Conservation (phyloP, 768 basidiomycete species). For the Mycena epipterygia region DNA sequence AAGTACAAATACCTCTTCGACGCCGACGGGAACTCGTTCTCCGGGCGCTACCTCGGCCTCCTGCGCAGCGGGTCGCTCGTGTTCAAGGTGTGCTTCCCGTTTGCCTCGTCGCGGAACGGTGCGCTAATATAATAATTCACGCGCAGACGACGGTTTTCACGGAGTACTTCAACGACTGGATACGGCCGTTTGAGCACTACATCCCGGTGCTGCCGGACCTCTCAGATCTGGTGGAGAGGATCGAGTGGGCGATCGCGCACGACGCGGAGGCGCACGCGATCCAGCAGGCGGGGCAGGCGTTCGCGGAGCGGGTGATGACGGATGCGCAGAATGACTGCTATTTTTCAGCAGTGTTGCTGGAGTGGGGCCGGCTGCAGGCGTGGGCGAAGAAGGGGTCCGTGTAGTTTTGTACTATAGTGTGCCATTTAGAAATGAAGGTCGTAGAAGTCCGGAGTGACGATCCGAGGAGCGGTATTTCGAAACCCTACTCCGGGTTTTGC, state of each 20-base stretch:
- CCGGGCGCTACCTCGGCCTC: too few relatives aligned
- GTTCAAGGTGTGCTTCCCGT: slow-evolving; percentile 29
- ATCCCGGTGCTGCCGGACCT: too few relatives aligned
- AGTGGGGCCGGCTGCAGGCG: not conserved
- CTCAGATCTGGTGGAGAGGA: not conserved
- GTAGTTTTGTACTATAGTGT: too few relatives aligned
- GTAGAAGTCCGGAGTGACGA: too few relatives aligned
- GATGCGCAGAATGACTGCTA: too few relatives aligned
- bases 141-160: slow-evolving; percentile 11
- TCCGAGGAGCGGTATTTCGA: too few relatives aligned
- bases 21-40: slow-evolving; percentile 15
- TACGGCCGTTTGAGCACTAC: slow-evolving; percentile 18
- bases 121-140: too few relatives aligned
- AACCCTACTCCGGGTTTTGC: too few relatives aligned
- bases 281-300: slow-evolving; percentile 2
- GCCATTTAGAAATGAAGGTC: too few relatives aligned
- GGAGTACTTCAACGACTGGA: slow-evolving; percentile 21
- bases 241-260: slow-evolving; percentile 12
- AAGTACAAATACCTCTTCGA: slow-evolving; percentile 10
- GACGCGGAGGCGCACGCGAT: slow-evolving; percentile 13
- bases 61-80: slow-evolving; percentile 18
- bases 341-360: not conserved
- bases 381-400: too few relatives aligned
- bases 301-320: slow-evolving; percentile 7
- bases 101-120: too few relatives aligned